Evolutionary conservation across 2,329 filamentous ascomycete species (phyloP), one percentile per base, ranked within the genome.

Genomic region (Botrytis cinerea): DNA sequence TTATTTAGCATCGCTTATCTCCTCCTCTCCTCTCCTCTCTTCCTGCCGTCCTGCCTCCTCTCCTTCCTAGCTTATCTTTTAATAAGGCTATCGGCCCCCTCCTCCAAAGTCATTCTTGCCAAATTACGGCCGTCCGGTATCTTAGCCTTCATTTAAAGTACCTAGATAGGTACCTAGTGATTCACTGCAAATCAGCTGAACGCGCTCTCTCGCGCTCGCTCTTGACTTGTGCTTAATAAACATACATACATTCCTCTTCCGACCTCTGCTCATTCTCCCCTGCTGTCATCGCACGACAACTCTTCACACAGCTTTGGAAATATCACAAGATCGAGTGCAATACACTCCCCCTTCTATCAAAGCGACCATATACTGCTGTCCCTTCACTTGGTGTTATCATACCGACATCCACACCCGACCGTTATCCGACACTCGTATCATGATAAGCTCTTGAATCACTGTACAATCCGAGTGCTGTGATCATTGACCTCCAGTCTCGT

Each of bases 361-460:
- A 46, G 32, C 40, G 43, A 48, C 32, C 32, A 22, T n/a, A 48
- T 25, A 18, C 51, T 28, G 28, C 51, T 3, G 28, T 9, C 51
- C 22, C 28, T 38, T 51, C 54, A 14, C 20, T 70, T 12, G 43
- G 48, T 59, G 25, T 18, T 22, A 40, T 43, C 16, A 60, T 54
- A 45, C 20, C 67, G 22, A 70, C 57, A 69, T 57, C 28, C 40
- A 40, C 7, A 28, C 16, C 25, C 25, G 8, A 1, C 38, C 18
- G 46, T 48, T 59, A 70, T 46, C 35, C 54, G 35, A 20, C 68
- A 22, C 32, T n/a, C 16, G 54, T 28, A 51, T 54, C 59, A 71
- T 64, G 69, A 64, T 71, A 71, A 64, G 69, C 54, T 70, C 45
- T 35, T 63, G 68, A 67, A 38, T 40, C 32, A 20, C 43, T 7